These are phyloP conservation scores for Penicillium steckii DNA, from an alignment of 495 filamentous ascomycete species.

Conservation along the genomic window DNA sequence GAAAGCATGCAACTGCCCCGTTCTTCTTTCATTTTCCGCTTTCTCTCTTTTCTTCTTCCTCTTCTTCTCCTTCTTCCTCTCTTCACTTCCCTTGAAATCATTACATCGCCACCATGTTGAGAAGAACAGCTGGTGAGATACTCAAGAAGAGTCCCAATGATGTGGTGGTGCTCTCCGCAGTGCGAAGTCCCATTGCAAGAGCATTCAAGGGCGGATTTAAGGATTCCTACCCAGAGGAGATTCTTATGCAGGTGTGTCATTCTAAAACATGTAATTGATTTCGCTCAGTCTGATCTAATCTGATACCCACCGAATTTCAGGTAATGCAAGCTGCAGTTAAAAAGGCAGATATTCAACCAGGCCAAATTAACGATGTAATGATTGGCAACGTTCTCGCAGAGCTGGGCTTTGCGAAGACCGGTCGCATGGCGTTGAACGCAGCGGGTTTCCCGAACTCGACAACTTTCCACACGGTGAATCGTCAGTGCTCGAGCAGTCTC, in stretches of 20 bases:
- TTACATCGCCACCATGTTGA: conserved; percentile 14
- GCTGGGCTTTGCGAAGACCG: conserved; percentile 79
- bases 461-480: conserved; percentile 70
- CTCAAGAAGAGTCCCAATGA: conserved; percentile 60
- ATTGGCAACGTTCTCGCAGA: conserved; percentile 79
- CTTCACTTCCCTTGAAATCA: neutral
- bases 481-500: conserved; percentile 87
- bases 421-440: conserved; percentile 75
- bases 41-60: neutral
- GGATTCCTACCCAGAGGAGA: conserved; percentile 77
- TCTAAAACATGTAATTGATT: no score
- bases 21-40: neutral
- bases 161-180: conserved; percentile 79
- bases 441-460: conserved; percentile 86
- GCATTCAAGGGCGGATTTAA: conserved; percentile 77
- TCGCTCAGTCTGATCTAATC: no score
- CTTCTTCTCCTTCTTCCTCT: neutral
- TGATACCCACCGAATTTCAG: neutral
- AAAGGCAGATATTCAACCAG: conserved; percentile 17
- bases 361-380: conserved; percentile 71
- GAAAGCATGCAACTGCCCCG: neutral
- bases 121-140: conserved; percentile 13
- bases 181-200: conserved; percentile 71
- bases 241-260: conserved; percentile 60
- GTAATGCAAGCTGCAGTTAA: conserved; percentile 54